These are phyloP conservation scores for Trametes meyenii DNA, from an alignment of 768 basidiomycete genomes.

Conservation along the genomic window DNA sequence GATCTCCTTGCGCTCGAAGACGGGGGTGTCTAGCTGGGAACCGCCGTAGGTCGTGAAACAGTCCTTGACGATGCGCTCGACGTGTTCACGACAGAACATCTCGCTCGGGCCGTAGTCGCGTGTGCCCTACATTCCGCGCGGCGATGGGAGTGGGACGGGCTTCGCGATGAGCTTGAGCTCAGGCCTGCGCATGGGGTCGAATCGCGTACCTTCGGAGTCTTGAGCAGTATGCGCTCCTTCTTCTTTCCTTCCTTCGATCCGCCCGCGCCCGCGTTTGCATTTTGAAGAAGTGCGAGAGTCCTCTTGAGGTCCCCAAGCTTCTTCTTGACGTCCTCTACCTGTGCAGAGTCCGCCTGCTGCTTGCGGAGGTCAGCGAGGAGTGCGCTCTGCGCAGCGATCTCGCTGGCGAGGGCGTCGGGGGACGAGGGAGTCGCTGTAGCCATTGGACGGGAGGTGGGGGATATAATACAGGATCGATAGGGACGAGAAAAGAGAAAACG, in stretches of 20 bases:
- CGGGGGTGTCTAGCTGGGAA: conserved; percentile 93
- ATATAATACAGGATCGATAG: conserved; percentile 20
- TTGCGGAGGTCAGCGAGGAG: conserved; percentile 65
- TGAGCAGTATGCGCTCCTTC: conserved; percentile 77
- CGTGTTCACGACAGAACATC: conserved; percentile 88
- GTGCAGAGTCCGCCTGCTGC: conserved; percentile 51
- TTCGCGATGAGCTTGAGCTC: conserved; percentile 24
- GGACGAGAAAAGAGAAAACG: conserved; percentile 9
- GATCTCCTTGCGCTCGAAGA: conserved; percentile 97
- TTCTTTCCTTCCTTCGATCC: conserved; percentile 51
- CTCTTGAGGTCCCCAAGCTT: conserved; percentile 72
- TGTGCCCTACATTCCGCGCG: conserved; percentile 69
- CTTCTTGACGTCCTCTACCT: conserved; percentile 66
- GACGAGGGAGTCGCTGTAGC: conserved; percentile 34
- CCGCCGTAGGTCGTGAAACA: conserved; percentile 90
- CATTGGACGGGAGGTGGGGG: conserved; percentile 34
- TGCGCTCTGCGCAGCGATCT: conserved; percentile 57
- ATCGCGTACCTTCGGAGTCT: conserved; percentile 85
- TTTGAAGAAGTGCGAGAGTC: conserved; percentile 42
- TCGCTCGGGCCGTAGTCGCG: conserved; percentile 92
- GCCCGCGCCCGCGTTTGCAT: conserved; percentile 37
- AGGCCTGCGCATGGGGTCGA: neutral
- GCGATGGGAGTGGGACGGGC: neutral
- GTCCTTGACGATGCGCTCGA: conserved; percentile 86
- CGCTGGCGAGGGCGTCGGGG: conserved; percentile 48